A percentile compares a stretch with the other conserved stretches of the same genome.
phyloP scores from a whole-genome alignment of 1,284 basidiomycete species.

The Cryptococcus wingfieldii region DNA sequence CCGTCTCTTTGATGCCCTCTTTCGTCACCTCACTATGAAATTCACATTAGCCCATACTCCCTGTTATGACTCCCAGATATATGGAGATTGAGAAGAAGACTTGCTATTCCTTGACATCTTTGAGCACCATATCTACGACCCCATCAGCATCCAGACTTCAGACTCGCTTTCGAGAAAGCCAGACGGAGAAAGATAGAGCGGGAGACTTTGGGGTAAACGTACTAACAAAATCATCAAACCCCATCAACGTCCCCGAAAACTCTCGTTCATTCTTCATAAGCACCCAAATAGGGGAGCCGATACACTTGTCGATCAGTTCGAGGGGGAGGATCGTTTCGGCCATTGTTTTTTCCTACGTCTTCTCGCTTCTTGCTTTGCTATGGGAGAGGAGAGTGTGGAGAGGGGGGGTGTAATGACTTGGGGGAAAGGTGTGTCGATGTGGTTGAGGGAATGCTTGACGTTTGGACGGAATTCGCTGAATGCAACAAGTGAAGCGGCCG shows the following conservation, averaged over 20 bases:
- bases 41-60: not conserved
- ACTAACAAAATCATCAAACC: constrained; percentile 99
- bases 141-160: constrained; percentile 2
- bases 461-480: no score
- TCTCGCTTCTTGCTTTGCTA: not conserved
- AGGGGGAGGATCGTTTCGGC: constrained; percentile 64
- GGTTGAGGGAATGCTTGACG: no score
- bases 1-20: constrained; percentile 74
- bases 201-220: constrained; percentile 54
- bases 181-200: no score
- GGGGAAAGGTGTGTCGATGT: not conserved
- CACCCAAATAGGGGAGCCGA: constrained; percentile 91
- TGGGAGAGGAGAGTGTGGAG: not conserved
- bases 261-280: constrained; percentile 95
- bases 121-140: constrained; percentile 86
- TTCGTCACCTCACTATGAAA: constrained; percentile 71
- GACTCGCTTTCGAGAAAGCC: no score
- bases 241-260: constrained; percentile 90
- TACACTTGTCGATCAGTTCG: constrained; percentile 87
- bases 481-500: no score
- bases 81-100: constrained; percentile 31
- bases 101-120: constrained; percentile 95
- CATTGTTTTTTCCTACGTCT: constrained; percentile 46
- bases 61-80: constrained; percentile 2
- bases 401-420: not conserved